Conservation (phyloP, 495 filamentous ascomycete species). For the Podospora comata region DNA sequence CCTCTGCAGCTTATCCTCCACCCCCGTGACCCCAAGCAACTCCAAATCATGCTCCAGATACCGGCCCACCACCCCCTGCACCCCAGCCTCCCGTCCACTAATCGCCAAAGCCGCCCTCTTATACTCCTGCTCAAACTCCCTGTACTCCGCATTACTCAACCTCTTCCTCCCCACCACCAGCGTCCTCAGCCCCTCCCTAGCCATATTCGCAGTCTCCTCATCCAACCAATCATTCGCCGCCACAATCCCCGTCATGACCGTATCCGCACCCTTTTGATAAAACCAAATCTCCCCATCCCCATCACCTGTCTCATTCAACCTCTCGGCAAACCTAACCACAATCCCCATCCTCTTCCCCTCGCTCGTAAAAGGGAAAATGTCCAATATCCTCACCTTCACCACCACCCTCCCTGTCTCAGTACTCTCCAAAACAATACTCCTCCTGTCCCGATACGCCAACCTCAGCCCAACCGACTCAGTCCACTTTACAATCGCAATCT, state of each 20-base stretch:
- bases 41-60: conserved; percentile 87
- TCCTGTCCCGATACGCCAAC: conserved; percentile 79
- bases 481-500: conserved; percentile 97
- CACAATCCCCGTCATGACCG: conserved; percentile 93
- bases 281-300: conserved; percentile 85
- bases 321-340: conserved; percentile 74
- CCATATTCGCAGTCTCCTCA: conserved; percentile 98
- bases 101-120: conserved; percentile 77
- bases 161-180: conserved; percentile 88
- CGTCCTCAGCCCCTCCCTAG: conserved; percentile 89
- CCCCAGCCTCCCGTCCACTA: conserved; percentile 70
- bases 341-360: conserved; percentile 99
- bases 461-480: conserved; percentile 90
- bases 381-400: conserved; percentile 83
- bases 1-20: conserved; percentile 92
- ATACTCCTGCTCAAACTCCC: conserved; percentile 71
- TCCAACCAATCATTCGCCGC: conserved; percentile 97
- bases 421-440: conserved; percentile 74
- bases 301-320: conserved; percentile 39
- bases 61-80: conserved; percentile 73
- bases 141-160: conserved; percentile 70
- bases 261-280: conserved; percentile 97
- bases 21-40: conserved; percentile 91
- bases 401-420: conserved; percentile 71
- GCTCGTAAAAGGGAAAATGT: conserved; percentile 96